Percentiles rank a stretch among this genome's conserved stretches.
Evolutionary conservation across 2,329 filamentous ascomycete species (phyloP).

Genomic region (Dothistroma pini): DNA sequence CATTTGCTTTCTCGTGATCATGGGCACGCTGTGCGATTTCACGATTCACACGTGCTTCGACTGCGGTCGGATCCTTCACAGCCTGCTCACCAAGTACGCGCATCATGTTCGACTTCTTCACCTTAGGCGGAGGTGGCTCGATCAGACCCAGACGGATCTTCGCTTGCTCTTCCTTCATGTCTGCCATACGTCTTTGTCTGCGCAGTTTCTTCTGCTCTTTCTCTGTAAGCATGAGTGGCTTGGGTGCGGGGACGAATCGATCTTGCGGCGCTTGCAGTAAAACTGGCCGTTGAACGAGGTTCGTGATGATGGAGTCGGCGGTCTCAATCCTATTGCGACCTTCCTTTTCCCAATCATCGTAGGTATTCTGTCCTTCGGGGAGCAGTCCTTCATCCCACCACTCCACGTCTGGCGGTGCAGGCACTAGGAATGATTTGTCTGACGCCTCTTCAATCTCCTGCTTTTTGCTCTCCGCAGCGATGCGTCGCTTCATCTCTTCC

Average conservation of each 20-base stretch:
- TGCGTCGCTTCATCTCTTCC: conserved; percentile 91
- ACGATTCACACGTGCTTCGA: conserved; percentile 87
- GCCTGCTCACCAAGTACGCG: conserved; percentile 87
- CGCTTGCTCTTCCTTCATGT: conserved; percentile 92
- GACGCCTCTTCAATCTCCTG: conserved; percentile 93
- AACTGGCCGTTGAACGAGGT: conserved; percentile 90
- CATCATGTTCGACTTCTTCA: conserved; percentile 98
- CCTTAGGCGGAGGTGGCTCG: conserved; percentile 87
- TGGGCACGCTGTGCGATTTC: conserved; percentile 85
- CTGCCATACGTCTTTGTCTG: conserved; percentile 83
- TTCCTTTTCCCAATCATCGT: conserved; percentile 63
- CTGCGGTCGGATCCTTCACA: conserved; percentile 94
- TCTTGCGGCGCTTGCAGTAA: conserved; percentile 89
- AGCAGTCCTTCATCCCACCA: conserved; percentile 97
- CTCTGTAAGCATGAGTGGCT: conserved; percentile 86
- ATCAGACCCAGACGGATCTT: conserved; percentile 90
- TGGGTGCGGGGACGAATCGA: conserved; percentile 70
- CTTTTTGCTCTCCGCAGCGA: conserved; percentile 81
- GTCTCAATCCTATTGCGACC: conserved; percentile 68
- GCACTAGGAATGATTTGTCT: conserved; percentile 79
- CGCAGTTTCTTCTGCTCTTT: conserved; percentile 91
- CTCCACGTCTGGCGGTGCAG: conserved; percentile 80
- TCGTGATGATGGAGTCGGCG: conserved; percentile 81
- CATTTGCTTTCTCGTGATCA: conserved; percentile 73
- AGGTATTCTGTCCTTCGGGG: conserved; percentile 60